A percentile compares a stretch with the other conserved stretches of the same genome.
Evolutionary conservation across 139 green algal genomes (phyloP).

Genomic region (Tetradesmus lagerheimii): DNA sequence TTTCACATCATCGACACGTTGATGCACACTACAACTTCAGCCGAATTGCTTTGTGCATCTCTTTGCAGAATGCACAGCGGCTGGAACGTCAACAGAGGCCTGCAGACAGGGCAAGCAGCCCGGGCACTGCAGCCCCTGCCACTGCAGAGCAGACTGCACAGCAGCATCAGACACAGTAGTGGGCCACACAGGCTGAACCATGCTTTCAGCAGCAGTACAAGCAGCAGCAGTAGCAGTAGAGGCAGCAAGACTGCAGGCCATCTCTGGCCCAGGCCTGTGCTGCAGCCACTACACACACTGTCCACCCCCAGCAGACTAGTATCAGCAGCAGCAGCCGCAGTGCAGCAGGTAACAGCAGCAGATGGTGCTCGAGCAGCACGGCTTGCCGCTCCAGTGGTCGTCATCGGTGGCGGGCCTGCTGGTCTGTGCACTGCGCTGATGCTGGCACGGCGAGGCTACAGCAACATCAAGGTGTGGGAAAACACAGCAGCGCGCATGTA

Average conservation of each 20-base stretch:
- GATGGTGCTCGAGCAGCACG: neutral
- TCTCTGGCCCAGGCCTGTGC: neutral
- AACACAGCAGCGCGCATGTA: too few species aligned
- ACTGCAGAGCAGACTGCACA: neutral
- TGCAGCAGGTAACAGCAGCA: neutral
- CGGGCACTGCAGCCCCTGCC: neutral
- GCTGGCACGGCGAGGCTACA: conserved; percentile 63
- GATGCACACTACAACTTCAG: neutral
- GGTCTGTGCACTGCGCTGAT: conserved; percentile 64
- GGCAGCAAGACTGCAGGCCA: neutral
- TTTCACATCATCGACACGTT: neutral
- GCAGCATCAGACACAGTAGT: neutral
- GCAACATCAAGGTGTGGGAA: conserved; percentile 51
- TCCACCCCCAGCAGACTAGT: neutral
- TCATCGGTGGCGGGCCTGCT: conserved; percentile 65
- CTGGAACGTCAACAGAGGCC: neutral
- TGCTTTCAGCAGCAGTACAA: neutral
- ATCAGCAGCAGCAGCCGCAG: neutral
- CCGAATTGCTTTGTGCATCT: neutral
- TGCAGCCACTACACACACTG: neutral
- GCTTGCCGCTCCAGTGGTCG: conserved; percentile 7
- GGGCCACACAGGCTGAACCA: neutral
- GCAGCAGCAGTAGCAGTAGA: neutral
- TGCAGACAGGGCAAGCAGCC: neutral
- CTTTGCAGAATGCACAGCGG: neutral